Conservation (phyloP, 2,329 filamentous ascomycete species). For the Gaeumannomyces tritici region DNA sequence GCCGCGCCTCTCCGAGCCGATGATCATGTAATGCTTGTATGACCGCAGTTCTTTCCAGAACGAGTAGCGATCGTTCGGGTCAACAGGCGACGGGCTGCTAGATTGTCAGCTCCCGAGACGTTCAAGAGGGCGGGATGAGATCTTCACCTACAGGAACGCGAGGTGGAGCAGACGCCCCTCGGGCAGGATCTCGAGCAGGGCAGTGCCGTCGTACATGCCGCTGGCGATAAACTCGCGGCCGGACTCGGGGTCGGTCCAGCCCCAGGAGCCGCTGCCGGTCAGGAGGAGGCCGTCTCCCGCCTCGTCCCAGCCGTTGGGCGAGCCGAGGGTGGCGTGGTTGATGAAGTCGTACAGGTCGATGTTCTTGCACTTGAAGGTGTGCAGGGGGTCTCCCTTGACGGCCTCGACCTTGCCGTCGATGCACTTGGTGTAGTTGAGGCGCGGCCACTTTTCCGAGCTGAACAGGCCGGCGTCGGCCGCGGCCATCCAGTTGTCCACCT, state of each 20-base stretch:
- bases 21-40: conserved; percentile 23
- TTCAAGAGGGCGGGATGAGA: no score
- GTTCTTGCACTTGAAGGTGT: conserved; percentile 6
- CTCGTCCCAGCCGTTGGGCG: background rate
- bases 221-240: conserved; percentile 42
- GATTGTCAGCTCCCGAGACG: no score
- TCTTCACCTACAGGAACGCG: conserved; percentile 2
- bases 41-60: conserved; percentile 14
- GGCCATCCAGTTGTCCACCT: background rate
- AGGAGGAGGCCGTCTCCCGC: no score
- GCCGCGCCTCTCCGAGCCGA: conserved; percentile 28
- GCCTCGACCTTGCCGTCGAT: background rate
- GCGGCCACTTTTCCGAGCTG: background rate
- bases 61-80: no score
- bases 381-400: background rate
- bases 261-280: conserved; percentile 13
- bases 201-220: conserved; percentile 2
- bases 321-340: conserved; percentile 4
- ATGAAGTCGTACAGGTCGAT: conserved; percentile 6
- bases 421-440: conserved; percentile 3
- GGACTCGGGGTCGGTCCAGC: conserved; percentile 37
- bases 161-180: background rate
- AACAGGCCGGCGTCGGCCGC: background rate
- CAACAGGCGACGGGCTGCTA: no score
- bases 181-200: conserved; percentile 3